Evolutionary conservation across 371 early-diverging fungal genomes (phyloP), one percentile per base, ranked within the genome.

Genomic region (Thermomucor indicae-seudaticae): DNA sequence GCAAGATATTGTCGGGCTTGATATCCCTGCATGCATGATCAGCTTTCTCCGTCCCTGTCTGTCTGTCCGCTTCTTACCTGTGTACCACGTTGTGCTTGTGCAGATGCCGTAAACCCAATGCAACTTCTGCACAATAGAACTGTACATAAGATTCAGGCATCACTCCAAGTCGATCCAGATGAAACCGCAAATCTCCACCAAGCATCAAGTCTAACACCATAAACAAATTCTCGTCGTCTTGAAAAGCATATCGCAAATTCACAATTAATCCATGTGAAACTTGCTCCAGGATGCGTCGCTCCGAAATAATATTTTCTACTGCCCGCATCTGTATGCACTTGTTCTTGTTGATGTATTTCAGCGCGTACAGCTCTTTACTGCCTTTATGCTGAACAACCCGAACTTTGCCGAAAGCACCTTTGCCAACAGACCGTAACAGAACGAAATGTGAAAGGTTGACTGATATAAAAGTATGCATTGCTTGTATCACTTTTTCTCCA

Each of bases 1-100:
- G 62, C 20, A 97, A 64, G 4, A 95, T 82, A 64, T 95, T 94
- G 60, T 93, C 95, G 1, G 95, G 95, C 63, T 92, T 92, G 30
- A 91, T 45, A 64, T 95, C 94, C 39, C 93, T 78, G 60, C 17
- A 32, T 29, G n/a, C 34, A 35, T 2, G 6, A 47, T 32, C 10
- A 32, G 7, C 32, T 32, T 32, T 10, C 7, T 14, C 32, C 10
- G 14, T 32, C 14, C 32, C 14, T 32, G 32, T 10, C 32, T 10
- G 10, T 8, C 4, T 3, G 10, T 1, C 2, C 29, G 27, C 11
- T 5, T 6, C 8, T 25, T 48, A 72, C 82, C 81, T 60, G 53
- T 83, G 85, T 41, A 83, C 73, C 41, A 84, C 78, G 7, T 60
- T 53, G 35, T 76, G 55, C 14, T 60, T 37, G 53, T 92, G 92